Evolutionary conservation across 495 filamentous ascomycete genomes (phyloP), one percentile per base, ranked within the genome.

Genomic region (Entonaema liquescens): DNA sequence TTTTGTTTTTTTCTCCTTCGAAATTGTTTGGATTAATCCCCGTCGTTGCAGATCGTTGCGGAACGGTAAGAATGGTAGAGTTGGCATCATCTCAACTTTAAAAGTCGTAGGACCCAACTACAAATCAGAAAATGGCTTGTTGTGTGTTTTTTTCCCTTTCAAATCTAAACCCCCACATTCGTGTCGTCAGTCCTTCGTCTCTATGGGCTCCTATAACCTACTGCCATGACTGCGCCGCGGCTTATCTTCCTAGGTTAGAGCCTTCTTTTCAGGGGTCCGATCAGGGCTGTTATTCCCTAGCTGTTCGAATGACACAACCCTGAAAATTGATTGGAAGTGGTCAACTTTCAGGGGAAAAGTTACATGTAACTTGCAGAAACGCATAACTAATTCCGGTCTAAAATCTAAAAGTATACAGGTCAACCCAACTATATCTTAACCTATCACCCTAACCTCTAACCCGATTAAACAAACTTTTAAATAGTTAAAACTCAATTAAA

Each of bases 181-280:
- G 61, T 68, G 64, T 72, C 69, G 69, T 72, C 69, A 72, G 60
- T 65, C 70, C 12, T 68, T 60, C n/a, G 42, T 53, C 42, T 55
- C 11, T 23, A 21, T n/a, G n/a, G n/a, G n/a, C n/a, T n/a, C n/a
- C n/a, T n/a, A n/a, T n/a, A n/a, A n/a, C n/a, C n/a, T n/a, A 33
- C 31, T 33, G 31, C 31, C 47, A 49, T 58, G 5, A 28, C 50
- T 62, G 52, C 23, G 53, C 62, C 36, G 25, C 47, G 29, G 62
- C 68, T 67, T 71, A 62, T 61, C 44, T 55, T 13, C 9, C 28
- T 7, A 31, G 29, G n/a, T n/a, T n/a, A n/a, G 7, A 31, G 29
- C 29, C 7, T 5, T 29, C 28, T 54, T 21, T 38, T 54, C 47
- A 54, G 59, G 44, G 53, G 53, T 33, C 23, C 29, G 13, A 17